Conservation (phyloP, 495 filamentous ascomycete species). For the Neurospora sublineolata region DNA sequence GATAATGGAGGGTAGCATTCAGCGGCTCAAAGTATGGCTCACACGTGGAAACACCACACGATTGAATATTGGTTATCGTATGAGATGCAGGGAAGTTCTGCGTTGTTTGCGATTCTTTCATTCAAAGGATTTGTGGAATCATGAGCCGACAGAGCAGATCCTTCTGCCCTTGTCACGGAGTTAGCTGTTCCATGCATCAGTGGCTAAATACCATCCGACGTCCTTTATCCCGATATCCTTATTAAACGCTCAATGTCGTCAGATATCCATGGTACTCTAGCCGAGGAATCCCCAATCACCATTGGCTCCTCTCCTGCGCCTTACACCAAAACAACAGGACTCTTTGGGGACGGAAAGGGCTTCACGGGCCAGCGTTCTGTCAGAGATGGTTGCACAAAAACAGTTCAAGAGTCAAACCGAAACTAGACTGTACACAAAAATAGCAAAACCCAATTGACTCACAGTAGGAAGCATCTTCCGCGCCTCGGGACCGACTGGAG, state of each 20-base stretch:
- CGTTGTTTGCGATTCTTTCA: neutral
- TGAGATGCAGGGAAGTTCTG: neutral
- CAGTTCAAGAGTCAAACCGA: neutral
- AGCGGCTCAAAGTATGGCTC: neutral
- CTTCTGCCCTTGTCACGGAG: neutral
- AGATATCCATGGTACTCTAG: neutral
- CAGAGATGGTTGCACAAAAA: neutral
- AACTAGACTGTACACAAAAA: neutral
- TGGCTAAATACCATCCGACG: slow-evolving; percentile 1
- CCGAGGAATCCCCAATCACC: neutral
- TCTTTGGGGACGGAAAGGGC: neutral
- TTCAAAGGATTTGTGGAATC: neutral
- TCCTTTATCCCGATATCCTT: neutral
- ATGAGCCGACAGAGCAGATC: neutral
- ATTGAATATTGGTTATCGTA: neutral
- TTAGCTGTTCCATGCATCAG: neutral
- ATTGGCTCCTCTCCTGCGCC: neutral
- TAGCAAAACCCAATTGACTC: neutral
- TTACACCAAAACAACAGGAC: neutral
- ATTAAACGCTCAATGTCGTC: slow-evolving; percentile 1
- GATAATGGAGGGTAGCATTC: neutral
- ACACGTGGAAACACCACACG: neutral
- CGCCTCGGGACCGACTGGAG: neutral
- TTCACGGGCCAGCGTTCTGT: neutral
- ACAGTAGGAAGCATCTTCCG: neutral